Evolutionary conservation across 768 basidiomycete genomes (phyloP), one percentile per base, ranked within the genome.

Genomic region (Leccinum arenicola): DNA sequence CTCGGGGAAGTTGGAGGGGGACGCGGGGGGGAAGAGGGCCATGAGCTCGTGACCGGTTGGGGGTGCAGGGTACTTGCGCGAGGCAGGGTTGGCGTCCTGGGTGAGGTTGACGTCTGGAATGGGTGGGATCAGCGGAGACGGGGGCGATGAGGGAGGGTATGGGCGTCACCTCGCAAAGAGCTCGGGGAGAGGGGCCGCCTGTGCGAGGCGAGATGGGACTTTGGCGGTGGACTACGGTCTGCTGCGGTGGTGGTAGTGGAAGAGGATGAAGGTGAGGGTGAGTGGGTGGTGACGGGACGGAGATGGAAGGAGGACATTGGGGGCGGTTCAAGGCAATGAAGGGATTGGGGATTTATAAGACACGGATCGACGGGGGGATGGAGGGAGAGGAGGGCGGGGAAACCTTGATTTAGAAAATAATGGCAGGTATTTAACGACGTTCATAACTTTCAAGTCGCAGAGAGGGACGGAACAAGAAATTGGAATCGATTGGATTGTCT

Each of bases 41-140:
- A 92, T 92, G 65, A 92, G 81, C 64, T 92, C 88, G 64, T 92
- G 89, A 2, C 89, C 89, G 0, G 87, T 89, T 5, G 88, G 86
- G 1, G 90, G 90, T 1, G 87, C 82, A 17, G 89, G 89, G 68
- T 84, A 89, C 62, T 84, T 85, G 58, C 86, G 77, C 3, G 80
- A 74, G 3, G 74, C 69, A 59, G 78, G 74, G 63, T 80, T 81
- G 56, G 78, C 75, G 43, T 79, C 75, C 58, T 82, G 81, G 0
- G 81, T 75, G 52, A 89, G 79, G 69, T 89, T 87, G 64, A 90
- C 76, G 70, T 90, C 88, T 45, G 43, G 43, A 19, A 19, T 88
- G 67, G 11, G 64, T 43, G 38, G 11, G 60, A 50, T 72, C 51
- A 72, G 64, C 7, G 56, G 36, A 40, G 38, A 45, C n/a, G 58